These are phyloP conservation scores for Colletotrichum sansevieriae DNA, from an alignment of 2,329 filamentous ascomycete genomes.

Conservation along the genomic window DNA sequence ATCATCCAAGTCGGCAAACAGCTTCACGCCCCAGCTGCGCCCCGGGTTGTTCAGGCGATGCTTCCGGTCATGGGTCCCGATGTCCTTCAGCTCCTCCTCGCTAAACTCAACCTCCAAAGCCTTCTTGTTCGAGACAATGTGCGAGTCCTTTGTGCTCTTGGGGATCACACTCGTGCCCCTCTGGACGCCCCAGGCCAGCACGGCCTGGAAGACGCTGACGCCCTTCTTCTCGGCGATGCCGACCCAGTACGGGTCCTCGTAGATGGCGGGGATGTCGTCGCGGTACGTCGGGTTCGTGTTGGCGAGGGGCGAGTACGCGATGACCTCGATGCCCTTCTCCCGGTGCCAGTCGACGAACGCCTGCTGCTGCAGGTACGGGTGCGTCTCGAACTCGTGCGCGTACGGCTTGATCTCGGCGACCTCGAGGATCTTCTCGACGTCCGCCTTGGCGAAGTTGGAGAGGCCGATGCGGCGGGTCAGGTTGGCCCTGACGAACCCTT, in stretches of 20 bases:
- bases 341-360: conserved; percentile 46
- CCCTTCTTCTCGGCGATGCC: conserved; percentile 46
- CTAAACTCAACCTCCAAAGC: conserved; percentile 57
- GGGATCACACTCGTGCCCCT: conserved; percentile 52
- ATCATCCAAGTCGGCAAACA: conserved; percentile 57
- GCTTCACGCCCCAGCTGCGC: conserved; percentile 53
- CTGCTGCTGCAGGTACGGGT: conserved; percentile 67
- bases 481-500: conserved; percentile 64
- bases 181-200: conserved; percentile 52
- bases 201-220: conserved; percentile 50
- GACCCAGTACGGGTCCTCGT: conserved; percentile 41
- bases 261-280: conserved; percentile 46
- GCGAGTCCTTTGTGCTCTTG: conserved; percentile 53
- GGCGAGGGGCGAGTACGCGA: conserved; percentile 52
- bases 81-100: conserved; percentile 52
- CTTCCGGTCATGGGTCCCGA: conserved; percentile 47
- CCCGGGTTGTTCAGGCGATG: conserved; percentile 54
- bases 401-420: conserved; percentile 44
- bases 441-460: conserved; percentile 64
- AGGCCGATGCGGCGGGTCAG: conserved; percentile 71
- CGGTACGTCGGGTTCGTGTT: conserved; percentile 52
- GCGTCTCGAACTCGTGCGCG: conserved; percentile 57
- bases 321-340: conserved; percentile 51
- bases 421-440: conserved; percentile 29
- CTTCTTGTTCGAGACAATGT: conserved; percentile 58